These are phyloP conservation scores for Botrytis tulipae DNA, from an alignment of 2,329 filamentous ascomycete species.

Conservation along the genomic window DNA sequence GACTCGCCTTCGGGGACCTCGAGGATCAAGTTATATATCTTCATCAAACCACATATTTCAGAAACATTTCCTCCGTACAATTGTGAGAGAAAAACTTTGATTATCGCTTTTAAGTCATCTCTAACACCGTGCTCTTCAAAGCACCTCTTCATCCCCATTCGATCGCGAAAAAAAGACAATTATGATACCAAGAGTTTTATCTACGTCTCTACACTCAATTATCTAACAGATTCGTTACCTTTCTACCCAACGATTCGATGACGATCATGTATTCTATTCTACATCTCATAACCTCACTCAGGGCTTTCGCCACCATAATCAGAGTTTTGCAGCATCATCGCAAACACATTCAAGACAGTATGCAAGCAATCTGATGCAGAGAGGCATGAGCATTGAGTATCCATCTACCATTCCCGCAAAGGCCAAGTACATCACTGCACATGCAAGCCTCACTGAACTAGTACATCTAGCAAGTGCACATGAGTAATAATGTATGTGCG, in stretches of 20 bases:
- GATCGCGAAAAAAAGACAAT: background rate
- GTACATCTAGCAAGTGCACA: background rate
- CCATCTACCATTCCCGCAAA: background rate
- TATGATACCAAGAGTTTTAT: background rate
- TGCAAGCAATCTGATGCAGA: background rate
- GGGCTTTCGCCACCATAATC: background rate
- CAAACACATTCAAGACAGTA: background rate
- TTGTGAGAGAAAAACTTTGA: background rate
- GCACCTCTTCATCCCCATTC: background rate
- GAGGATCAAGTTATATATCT: background rate
- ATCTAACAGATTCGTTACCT: background rate
- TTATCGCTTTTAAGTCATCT: background rate
- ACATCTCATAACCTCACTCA: background rate
- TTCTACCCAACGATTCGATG: background rate
- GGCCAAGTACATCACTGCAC: background rate
- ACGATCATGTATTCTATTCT: background rate
- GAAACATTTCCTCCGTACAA: background rate
- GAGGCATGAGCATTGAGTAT: background rate
- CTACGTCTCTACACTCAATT: background rate
- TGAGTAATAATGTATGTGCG: background rate
- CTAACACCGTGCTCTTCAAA: background rate
- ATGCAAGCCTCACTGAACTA: background rate
- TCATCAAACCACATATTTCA: background rate
- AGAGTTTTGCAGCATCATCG: background rate
- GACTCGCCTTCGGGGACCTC: background rate